A percentile compares a stretch with the other conserved stretches of the same genome.
Conservation (phyloP, 768 basidiomycete genomes). For the Sporobolomyces phaffii region DNA sequence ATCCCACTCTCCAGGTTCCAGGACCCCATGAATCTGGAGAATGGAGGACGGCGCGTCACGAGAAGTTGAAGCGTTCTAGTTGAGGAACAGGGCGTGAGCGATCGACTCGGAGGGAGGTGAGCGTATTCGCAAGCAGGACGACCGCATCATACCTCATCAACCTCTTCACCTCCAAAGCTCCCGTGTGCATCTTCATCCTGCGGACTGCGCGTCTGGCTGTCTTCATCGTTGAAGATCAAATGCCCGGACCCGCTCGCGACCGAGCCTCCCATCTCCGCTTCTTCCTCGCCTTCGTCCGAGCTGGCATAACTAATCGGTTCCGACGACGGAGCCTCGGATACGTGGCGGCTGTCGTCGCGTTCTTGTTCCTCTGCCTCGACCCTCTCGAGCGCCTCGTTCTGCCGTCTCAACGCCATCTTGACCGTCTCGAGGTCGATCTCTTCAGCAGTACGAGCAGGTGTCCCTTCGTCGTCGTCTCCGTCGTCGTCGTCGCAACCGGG, state of each 20-base stretch:
- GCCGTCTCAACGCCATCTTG: not conserved
- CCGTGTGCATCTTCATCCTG: too few relatives aligned
- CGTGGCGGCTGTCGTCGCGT: not conserved
- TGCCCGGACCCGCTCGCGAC: not conserved
- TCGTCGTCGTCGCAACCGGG: not conserved
- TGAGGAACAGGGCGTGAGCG: too few relatives aligned
- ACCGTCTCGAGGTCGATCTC: not conserved
- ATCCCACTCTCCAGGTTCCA: conserved; percentile 25
- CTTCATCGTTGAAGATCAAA: not conserved
- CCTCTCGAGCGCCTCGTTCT: too few relatives aligned
- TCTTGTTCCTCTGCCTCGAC: not conserved
- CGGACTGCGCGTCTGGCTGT: too few relatives aligned
- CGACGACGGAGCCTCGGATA: conserved; percentile 10
- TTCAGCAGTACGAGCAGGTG: too few relatives aligned
- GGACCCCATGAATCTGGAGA: conserved; percentile 1
- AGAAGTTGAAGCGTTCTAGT: too few relatives aligned
- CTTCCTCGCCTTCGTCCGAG: conserved; percentile 10
- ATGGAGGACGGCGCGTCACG: not conserved
- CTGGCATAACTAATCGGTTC: conserved; percentile 27
- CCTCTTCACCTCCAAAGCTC: not conserved
- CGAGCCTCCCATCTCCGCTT: not conserved
- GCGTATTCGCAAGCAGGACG: too few relatives aligned
- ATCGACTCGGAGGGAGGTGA: too few relatives aligned
- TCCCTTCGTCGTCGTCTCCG: not conserved
- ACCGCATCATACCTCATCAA: not conserved